A percentile compares a stretch with the other conserved stretches of the same genome.
These are phyloP conservation scores for Candida coquimbonensis DNA, from an alignment of 805 yeast genomes.

Conservation along the genomic window DNA sequence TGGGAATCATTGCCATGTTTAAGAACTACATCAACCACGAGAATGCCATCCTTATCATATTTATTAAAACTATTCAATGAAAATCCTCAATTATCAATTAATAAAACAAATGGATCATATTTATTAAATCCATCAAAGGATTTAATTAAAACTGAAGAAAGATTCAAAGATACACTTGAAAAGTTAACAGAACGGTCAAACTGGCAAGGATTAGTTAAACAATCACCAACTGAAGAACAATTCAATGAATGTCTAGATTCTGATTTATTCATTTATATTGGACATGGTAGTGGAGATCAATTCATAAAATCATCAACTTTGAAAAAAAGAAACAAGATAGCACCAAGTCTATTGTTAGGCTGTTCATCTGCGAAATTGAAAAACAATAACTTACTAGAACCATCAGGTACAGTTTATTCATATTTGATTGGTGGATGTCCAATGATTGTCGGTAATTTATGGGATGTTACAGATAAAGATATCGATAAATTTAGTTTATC, in stretches of 20 bases:
- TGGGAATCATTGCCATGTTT: constrained; percentile 80
- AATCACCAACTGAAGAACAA: constrained; percentile 49
- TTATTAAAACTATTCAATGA: constrained; percentile 32
- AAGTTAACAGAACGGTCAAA: constrained; percentile 21
- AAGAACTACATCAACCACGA: constrained; percentile 48
- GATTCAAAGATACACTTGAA: constrained; percentile 40
- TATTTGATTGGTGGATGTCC: constrained; percentile 81
- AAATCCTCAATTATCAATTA: constrained; percentile 13
- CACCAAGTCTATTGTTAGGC: constrained; percentile 71
- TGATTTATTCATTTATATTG: constrained; percentile 67
- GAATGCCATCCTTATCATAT: constrained; percentile 62
- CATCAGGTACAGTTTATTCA: constrained; percentile 69
- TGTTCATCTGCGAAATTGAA: constrained; percentile 79
- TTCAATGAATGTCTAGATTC: constrained; percentile 38
- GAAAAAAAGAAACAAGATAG: constrained; percentile 34
- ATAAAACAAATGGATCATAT: constrained; percentile 40
- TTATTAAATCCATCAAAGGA: constrained; percentile 83
- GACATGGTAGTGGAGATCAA: constrained; percentile 97
- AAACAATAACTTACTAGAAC: constrained; percentile 53
- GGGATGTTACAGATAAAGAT: constrained; percentile 98
- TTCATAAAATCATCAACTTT: constrained; percentile 54
- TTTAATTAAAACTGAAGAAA: constrained; percentile 54
- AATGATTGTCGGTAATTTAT: constrained; percentile 73
- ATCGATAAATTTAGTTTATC: constrained; percentile 69
- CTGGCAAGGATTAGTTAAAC: constrained; percentile 52